Evolutionary conservation across 129 eudicot genomes (phyloP).

Genomic region (Pulicaria dysenterica): DNA sequence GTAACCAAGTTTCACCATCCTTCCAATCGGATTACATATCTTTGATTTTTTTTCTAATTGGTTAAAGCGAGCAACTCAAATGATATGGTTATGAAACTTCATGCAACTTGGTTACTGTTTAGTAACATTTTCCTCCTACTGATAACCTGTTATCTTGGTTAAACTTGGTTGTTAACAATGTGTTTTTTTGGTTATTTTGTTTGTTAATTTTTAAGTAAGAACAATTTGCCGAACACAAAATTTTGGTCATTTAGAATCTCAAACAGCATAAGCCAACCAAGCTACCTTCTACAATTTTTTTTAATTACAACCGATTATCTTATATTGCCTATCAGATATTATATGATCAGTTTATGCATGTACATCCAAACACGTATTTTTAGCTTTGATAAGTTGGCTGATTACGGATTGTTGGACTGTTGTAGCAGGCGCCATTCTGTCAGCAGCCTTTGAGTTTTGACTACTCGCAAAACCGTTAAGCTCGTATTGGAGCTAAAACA

Average conservation of each 20-base stretch:
- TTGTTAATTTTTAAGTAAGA: not conserved
- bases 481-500: slow-evolving; percentile 21
- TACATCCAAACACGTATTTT: not conserved
- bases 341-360: not conserved
- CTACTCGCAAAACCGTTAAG: slow-evolving; percentile 73
- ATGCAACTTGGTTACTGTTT: too few relatives aligned
- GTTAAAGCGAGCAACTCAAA: too few relatives aligned
- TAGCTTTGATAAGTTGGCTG: not conserved
- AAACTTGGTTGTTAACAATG: too few relatives aligned
- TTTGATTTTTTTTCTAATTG: too few relatives aligned
- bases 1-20: too few relatives aligned
- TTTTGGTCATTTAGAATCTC: not conserved
- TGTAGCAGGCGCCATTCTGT: slow-evolving; percentile 77
- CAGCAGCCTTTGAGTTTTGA: slow-evolving; percentile 98
- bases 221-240: not conserved
- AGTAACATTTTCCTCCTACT: too few relatives aligned
- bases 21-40: too few relatives aligned
- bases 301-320: not conserved
- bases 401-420: slow-evolving; percentile 18
- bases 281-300: not conserved
- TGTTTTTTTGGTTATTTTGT: too few relatives aligned
- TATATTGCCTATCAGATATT: not conserved
- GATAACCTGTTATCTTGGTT: too few relatives aligned
- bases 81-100: too few relatives aligned
- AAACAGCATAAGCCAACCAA: not conserved